Conservation (phyloP, 2,329 filamentous ascomycete species). For the Orbilia brochopaga region DNA sequence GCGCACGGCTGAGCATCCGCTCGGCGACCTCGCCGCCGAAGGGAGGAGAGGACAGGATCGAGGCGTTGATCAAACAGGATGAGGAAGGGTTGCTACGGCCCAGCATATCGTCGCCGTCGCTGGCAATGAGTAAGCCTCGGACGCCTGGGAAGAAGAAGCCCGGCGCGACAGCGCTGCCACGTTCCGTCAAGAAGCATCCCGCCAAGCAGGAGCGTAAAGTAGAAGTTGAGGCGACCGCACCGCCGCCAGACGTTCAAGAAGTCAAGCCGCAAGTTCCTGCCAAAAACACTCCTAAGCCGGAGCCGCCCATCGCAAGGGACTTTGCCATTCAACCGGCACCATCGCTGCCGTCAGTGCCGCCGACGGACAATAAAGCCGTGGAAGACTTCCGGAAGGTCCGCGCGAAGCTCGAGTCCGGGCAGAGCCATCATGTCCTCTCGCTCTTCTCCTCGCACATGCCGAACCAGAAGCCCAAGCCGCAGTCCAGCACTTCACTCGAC, state of each 20-base stretch:
- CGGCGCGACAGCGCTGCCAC: constrained; percentile 18
- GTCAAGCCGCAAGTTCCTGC: constrained; percentile 33
- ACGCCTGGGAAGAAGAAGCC: constrained; percentile 16
- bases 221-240: background rate
- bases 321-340: constrained; percentile 22
- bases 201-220: constrained; percentile 11
- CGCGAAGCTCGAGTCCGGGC: constrained; percentile 39
- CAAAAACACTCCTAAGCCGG: constrained; percentile 25
- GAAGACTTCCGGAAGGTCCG: constrained; percentile 42
- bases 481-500: constrained; percentile 13
- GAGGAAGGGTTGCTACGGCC: constrained; percentile 43
- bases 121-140: constrained; percentile 18
- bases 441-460: constrained; percentile 44
- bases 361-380: constrained; percentile 37
- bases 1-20: constrained; percentile 36
- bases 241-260: constrained; percentile 2
- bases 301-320: constrained; percentile 22
- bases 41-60: constrained; percentile 28
- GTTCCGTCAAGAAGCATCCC: constrained; percentile 19
- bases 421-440: constrained; percentile 33
- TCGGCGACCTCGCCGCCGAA: constrained; percentile 31
- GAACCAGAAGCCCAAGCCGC: constrained; percentile 34
- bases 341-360: constrained; percentile 20
- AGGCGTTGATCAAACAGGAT: constrained; percentile 34
- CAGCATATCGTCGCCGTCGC: constrained; percentile 36